Percentiles rank a stretch among this genome's conserved stretches.
These are phyloP conservation scores for Xylariaceae sp. DNA, from an alignment of 2,329 filamentous ascomycete genomes.

Conservation along the genomic window DNA sequence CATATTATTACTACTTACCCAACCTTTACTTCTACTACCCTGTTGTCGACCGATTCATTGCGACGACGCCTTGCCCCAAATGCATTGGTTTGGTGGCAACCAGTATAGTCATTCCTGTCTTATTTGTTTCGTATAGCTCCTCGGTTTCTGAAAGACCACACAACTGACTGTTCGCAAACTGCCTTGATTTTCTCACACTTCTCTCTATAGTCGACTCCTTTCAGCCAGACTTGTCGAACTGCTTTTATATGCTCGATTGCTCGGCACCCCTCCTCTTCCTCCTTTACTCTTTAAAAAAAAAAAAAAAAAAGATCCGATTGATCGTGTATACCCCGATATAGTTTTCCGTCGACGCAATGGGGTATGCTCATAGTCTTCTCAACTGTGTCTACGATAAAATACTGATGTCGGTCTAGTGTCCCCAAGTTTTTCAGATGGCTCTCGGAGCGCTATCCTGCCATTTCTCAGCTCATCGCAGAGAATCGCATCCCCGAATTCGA, in stretches of 20 bases:
- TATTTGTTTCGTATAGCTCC: constrained; percentile 20
- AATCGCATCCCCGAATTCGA: constrained; percentile 99
- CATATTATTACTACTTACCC: constrained; percentile 4
- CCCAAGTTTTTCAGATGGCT: constrained; percentile 99
- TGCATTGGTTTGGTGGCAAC: constrained; percentile 14
- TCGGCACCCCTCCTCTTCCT: background rate
- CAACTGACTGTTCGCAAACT: background rate
- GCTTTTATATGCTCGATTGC: constrained; percentile 1
- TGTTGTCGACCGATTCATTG: background rate
- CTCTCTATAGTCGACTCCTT: background rate
- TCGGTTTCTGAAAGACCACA: background rate
- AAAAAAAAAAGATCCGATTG: background rate
- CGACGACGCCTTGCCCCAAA: constrained; percentile 17
- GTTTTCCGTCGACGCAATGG: constrained; percentile 23
- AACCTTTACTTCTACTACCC: background rate
- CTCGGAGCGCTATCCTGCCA: constrained; percentile 97
- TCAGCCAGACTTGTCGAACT: background rate
- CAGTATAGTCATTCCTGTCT: constrained; percentile 3
- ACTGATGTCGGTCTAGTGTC: constrained; percentile 48
- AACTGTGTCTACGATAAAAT: background rate
- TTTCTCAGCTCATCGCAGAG: constrained; percentile 97
- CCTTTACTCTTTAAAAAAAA: background rate
- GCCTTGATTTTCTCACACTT: no score
- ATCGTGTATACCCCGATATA: background rate
- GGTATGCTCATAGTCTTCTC: constrained; percentile 25